These are phyloP conservation scores for Sisymbrium altissimum DNA, from an alignment of 345 rosid species.

Conservation along the genomic window DNA sequence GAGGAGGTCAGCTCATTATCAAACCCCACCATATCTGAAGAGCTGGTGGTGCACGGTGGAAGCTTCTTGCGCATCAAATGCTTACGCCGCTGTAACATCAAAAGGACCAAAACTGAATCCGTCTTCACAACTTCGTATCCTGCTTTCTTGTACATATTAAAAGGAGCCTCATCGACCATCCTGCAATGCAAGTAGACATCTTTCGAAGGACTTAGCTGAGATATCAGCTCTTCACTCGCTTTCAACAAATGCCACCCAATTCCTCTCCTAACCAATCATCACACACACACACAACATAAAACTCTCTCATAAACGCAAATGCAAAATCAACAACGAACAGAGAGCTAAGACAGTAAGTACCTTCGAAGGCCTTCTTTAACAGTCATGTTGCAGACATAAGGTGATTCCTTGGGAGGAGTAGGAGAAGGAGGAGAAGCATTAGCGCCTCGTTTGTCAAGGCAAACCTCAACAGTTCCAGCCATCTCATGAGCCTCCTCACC, in stretches of 20 bases:
- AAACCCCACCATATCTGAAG: slow-evolving; percentile 29
- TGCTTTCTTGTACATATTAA: slow-evolving; percentile 81
- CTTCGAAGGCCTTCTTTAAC: slow-evolving; percentile 71
- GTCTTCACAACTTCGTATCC: slow-evolving; percentile 70
- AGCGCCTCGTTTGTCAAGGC: slow-evolving; percentile 66
- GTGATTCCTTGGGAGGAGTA: slow-evolving; percentile 66
- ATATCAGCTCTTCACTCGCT: slow-evolving; percentile 82
- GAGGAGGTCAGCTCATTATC: slow-evolving; percentile 41
- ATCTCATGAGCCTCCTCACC: slow-evolving; percentile 46
- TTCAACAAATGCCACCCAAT: slow-evolving; percentile 94
- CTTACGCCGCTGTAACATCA: slow-evolving; percentile 84
- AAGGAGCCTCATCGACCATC: slow-evolving; percentile 85
- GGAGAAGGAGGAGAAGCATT: slow-evolving; percentile 83
- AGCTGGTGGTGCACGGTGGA: slow-evolving; percentile 26
- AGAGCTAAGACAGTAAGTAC: slow-evolving; percentile 29
- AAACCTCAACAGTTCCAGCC: slow-evolving; percentile 93
- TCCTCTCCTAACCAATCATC: slow-evolving; percentile 59
- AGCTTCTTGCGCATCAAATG: slow-evolving; percentile 91
- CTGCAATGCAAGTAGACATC: slow-evolving; percentile 92
- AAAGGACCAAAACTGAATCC: slow-evolving; percentile 60
- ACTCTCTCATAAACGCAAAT: background rate
- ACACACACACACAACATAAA: slow-evolving; percentile 8
- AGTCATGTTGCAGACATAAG: slow-evolving; percentile 88
- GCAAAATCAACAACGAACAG: background rate
- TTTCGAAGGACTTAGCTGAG: slow-evolving; percentile 49